Conservation (phyloP, 805 yeast genomes). For the Kregervanrija delftensis region DNA sequence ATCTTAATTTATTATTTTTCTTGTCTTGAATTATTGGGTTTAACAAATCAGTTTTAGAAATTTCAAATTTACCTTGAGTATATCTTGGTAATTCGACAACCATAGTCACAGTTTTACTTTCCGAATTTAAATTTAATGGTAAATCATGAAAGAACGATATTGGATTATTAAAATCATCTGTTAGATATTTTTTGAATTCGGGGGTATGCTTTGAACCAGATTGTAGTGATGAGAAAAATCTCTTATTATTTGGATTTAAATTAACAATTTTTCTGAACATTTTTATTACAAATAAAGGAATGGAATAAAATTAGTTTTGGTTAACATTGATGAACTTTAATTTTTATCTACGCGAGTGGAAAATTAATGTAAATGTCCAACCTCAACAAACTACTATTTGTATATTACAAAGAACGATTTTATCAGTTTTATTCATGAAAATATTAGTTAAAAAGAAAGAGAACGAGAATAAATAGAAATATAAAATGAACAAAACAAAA, state of each 20-base stretch:
- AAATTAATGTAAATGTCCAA: no score
- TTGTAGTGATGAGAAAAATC: conserved; percentile 14
- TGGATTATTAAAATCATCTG: conserved; percentile 32
- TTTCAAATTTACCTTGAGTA: conserved; percentile 81
- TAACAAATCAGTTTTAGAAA: conserved; percentile 45
- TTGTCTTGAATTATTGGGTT: conserved; percentile 81
- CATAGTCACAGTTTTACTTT: conserved; percentile 46
- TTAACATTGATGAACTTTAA: no score
- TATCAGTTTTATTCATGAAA: no score
- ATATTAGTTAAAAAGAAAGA: no score
- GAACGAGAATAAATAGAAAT: no score
- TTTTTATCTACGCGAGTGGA: no score
- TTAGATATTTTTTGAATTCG: conserved; percentile 38
- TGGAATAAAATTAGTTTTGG: no score
- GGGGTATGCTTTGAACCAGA: conserved; percentile 34
- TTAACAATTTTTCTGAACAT: not conserved
- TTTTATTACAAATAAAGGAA: not conserved
- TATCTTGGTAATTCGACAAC: conserved; percentile 76
- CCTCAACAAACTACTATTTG: no score
- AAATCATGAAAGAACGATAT: conserved; percentile 71
- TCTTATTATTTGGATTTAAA: not conserved
- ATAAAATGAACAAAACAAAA: no score
- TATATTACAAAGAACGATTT: no score
- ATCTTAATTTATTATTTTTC: conserved; percentile 62
- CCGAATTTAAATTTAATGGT: conserved; percentile 45